Conservation (phyloP, 1,284 basidiomycete genomes). For the Leccinum angustisporum region DNA sequence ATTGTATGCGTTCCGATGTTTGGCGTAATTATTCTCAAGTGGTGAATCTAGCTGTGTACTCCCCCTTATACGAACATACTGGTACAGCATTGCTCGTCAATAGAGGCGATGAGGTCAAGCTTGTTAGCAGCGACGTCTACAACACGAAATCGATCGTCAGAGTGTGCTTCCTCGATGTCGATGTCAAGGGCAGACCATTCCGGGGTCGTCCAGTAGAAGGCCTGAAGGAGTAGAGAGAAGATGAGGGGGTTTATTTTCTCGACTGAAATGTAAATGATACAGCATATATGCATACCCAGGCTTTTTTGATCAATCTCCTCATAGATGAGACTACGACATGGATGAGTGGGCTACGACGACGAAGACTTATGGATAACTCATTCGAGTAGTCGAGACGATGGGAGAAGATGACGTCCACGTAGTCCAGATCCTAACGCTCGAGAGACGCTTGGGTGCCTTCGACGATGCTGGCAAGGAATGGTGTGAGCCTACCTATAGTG, state of each 20-base stretch:
- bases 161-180: conserved; percentile 46
- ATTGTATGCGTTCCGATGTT: no score
- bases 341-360: neutral
- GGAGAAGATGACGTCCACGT: conserved; percentile 61
- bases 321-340: neutral
- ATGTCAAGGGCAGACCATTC: conserved; percentile 58
- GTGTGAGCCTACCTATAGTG: neutral
- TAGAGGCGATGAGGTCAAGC: no score
- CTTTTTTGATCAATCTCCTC: conserved; percentile 35
- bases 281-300: conserved; percentile 29
- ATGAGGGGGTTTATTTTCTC: neutral
- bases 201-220: conserved; percentile 51
- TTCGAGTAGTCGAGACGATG: conserved; percentile 53
- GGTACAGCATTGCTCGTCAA: no score
- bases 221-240: conserved; percentile 21
- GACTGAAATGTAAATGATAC: neutral
- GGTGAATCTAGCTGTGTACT: no score
- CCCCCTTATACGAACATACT: no score
- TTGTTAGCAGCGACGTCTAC: no score
- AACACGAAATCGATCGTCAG: no score
- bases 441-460: conserved; percentile 64
- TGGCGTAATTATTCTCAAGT: no score
- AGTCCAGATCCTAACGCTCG: conserved; percentile 63
- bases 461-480: conserved; percentile 46
- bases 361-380: conserved; percentile 21